Evolutionary conservation across 345 rosid species (phyloP).

Genomic region (Moricandia arvensis): DNA sequence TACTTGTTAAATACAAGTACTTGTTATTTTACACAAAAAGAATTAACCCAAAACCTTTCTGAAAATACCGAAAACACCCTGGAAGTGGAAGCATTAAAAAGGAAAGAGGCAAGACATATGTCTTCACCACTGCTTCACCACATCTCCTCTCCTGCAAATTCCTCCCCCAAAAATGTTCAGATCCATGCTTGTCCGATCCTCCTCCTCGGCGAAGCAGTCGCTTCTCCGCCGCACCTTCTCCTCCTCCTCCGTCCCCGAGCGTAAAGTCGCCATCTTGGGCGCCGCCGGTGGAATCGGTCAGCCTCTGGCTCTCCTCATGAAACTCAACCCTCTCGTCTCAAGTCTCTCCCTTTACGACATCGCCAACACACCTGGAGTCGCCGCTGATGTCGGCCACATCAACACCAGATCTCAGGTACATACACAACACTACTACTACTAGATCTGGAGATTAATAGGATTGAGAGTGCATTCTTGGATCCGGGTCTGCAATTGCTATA

Average conservation of each 20-base stretch:
- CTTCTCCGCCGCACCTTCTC: conserved; percentile 53
- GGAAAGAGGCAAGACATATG: neutral
- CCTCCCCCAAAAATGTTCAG: conserved; percentile 37
- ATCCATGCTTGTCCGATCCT: conserved; percentile 43
- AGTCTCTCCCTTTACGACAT: conserved; percentile 64
- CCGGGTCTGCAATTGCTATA: no score
- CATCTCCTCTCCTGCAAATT: neutral
- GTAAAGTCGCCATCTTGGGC: conserved; percentile 73
- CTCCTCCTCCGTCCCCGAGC: conserved; percentile 56
- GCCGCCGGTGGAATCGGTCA: conserved; percentile 89
- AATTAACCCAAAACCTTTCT: neutral
- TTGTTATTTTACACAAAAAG: neutral
- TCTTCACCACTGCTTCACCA: neutral
- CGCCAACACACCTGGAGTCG: conserved; percentile 74
- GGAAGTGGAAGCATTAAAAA: neutral
- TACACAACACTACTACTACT: neutral
- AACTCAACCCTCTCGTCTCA: conserved; percentile 76
- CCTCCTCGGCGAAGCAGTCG: conserved; percentile 40
- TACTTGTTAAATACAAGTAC: no score
- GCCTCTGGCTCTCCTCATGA: conserved; percentile 74
- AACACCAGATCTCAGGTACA: conserved; percentile 59
- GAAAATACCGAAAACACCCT: neutral
- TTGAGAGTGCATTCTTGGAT: no score
- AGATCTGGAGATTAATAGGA: neutral
- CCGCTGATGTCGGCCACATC: conserved; percentile 77